phyloP scores from a whole-genome alignment of 139 green algal genomes.

The Pseudopediastrum boryanum region DNA sequence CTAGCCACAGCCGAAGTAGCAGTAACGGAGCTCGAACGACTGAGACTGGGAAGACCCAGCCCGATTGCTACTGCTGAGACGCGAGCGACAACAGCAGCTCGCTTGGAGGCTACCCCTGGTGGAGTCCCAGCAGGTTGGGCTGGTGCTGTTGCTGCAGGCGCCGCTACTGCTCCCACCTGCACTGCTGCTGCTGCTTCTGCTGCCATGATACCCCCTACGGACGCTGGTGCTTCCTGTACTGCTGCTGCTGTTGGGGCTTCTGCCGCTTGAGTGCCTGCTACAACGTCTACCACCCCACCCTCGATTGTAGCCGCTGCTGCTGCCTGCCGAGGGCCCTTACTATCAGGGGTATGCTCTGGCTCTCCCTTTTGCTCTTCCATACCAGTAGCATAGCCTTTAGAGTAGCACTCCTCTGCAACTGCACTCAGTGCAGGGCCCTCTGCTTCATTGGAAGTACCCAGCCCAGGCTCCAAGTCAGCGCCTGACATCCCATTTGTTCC shows the following conservation, averaged over 20 bases:
- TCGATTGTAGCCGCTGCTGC: background rate
- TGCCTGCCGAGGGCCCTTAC: conserved; percentile 6
- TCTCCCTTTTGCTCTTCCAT: background rate
- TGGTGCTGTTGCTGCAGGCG: background rate
- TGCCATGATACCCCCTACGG: too few species aligned
- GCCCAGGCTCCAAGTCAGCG: background rate
- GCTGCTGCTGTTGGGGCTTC: background rate
- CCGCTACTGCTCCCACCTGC: conserved; percentile 4
- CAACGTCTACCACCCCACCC: background rate
- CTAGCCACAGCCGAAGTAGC: too few species aligned
- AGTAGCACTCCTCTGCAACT: too few species aligned
- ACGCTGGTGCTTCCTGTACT: too few species aligned
- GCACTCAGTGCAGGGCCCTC: background rate
- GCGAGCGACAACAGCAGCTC: too few species aligned
- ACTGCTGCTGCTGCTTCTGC: background rate
- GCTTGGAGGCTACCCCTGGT: too few species aligned
- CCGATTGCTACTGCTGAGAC: too few species aligned
- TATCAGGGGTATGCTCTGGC: background rate
- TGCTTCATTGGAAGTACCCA: background rate
- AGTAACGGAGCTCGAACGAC: too few species aligned
- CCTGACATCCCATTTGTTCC: background rate
- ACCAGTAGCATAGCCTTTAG: too few species aligned
- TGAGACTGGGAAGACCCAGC: too few species aligned
- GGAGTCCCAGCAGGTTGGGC: too few species aligned
- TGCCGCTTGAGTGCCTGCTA: background rate